Base-by-base conservation (phyloP, 2,329 filamentous ascomycete genomes). In the Alternaria angustiovoidea region DNA sequence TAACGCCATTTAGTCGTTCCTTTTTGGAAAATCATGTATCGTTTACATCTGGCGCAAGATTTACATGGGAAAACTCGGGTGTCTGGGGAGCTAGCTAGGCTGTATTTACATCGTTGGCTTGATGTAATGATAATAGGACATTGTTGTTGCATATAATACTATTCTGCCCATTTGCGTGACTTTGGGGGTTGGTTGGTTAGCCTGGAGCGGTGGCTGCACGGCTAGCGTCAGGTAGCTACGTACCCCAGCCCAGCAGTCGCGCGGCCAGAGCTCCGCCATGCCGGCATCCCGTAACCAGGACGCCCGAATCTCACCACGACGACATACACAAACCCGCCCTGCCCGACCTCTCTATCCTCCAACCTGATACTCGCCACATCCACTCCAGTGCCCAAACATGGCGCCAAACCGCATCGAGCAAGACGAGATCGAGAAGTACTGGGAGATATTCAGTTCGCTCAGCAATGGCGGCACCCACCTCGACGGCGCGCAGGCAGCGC, bases 371-470 rank as follows among this genome's bases (percentile, higher is more conserved):
- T 30, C 61, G 4, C 28, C 1, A 24, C 0, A 18, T 22, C 46
- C 22, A 48, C 34, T 36, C 3, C 32, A 7, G 36, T 7, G 20
- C 7, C 46, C 24, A 61, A 61, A 56, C 54, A 80, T 80, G 78
- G 68, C 78, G 49, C 71, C 75, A 67, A 87, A 87, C 66, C 81
- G 83, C 63, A 91, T 91, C 69, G 88, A 91, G 73, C 88, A 90
- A 79, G 88, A 87, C 82, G 90, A 92, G 78, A 87, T 92, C 68
- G 88, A 91, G 74, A 88, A 90, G 66, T 92, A 92, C 80, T 92
- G 90, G 90, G 90, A 92, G 80, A 92, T 92, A 75, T 92, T 92
- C 81, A 84, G 87, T 65, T 88, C 88, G 36, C 85, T 92, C 28
- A 81, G 87, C 62, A 85, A 86, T 73, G 88, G 88, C 75, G 85